Percentiles rank a stretch among this genome's conserved stretches.
Conservation (phyloP, 2,329 filamentous ascomycete species). For the Sclerotinia borealis region DNA sequence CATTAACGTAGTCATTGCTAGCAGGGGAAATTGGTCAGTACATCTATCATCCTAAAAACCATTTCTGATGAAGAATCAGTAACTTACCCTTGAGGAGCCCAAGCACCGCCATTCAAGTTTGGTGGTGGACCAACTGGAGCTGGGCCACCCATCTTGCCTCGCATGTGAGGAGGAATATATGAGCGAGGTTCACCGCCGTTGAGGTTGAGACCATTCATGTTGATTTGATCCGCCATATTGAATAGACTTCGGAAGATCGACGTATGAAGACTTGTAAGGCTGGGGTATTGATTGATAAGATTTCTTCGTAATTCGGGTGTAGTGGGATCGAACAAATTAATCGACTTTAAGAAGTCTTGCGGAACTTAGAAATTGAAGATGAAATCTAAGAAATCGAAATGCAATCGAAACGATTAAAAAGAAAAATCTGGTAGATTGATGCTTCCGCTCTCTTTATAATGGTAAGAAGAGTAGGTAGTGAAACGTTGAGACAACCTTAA, state of each 20-base stretch:
- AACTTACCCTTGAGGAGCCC: constrained; percentile 50
- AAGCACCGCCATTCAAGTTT: constrained; percentile 56
- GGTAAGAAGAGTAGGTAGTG: constrained; percentile 10
- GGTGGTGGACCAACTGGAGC: constrained; percentile 19
- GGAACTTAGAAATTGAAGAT: constrained; percentile 18
- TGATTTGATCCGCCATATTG: constrained; percentile 78
- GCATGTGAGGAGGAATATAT: constrained; percentile 83
- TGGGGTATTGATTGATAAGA: constrained; percentile 8
- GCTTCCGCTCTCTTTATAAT: constrained; percentile 13
- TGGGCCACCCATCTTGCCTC: constrained; percentile 45
- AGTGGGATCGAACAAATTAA: constrained; percentile 16
- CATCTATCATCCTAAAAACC: not conserved
- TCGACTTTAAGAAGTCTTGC: constrained; percentile 9
- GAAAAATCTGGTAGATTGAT: constrained; percentile 19
- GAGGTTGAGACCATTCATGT: constrained; percentile 70
- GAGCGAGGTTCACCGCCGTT: constrained; percentile 53
- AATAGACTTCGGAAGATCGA: constrained; percentile 17
- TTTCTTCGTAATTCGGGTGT: constrained; percentile 1
- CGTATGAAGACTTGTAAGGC: constrained; percentile 14
- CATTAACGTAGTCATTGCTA: constrained; percentile 42
- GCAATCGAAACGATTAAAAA: constrained; percentile 29
- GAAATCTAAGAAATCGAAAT: constrained; percentile 29
- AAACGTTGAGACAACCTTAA: constrained; percentile 4
- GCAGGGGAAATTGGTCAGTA: constrained; percentile 31
- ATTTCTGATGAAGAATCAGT: not conserved